These are phyloP conservation scores for Hypoxylon lenormandii DNA, from an alignment of 495 filamentous ascomycete genomes.

Conservation along the genomic window DNA sequence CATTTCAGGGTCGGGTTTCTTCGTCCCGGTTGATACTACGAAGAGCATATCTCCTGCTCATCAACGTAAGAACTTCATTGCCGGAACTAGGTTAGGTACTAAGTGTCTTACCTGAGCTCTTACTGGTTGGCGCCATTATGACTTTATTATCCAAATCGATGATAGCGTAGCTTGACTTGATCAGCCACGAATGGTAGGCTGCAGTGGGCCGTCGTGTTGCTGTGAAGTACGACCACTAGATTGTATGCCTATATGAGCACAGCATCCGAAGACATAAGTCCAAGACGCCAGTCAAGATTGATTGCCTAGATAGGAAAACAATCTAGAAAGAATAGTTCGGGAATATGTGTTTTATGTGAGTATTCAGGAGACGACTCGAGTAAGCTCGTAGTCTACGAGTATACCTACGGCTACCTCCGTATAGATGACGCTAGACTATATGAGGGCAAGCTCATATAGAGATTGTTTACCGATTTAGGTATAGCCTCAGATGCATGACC, in stretches of 20 bases:
- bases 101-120: constrained; percentile 18
- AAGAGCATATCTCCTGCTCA: constrained; percentile 38
- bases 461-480: constrained; percentile 33
- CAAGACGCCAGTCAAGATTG: constrained; percentile 6
- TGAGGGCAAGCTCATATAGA: constrained; percentile 17
- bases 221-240: background rate
- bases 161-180: background rate
- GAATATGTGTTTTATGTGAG: constrained; percentile 5
- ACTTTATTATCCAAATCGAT: no score
- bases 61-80: constrained; percentile 5
- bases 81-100: background rate
- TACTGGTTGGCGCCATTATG: constrained; percentile 23
- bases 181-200: constrained; percentile 3
- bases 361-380: background rate
- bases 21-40: constrained; percentile 47
- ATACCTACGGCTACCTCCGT: background rate
- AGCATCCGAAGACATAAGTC: background rate
- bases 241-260: constrained; percentile 13
- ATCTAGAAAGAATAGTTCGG: constrained; percentile 5
- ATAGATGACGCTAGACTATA: constrained; percentile 3
- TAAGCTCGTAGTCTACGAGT: constrained; percentile 8
- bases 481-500: constrained; percentile 12
- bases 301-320: constrained; percentile 24
- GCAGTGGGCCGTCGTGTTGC: background rate
- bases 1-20: constrained; percentile 50